These are phyloP conservation scores for Fusarium papillatum DNA, from an alignment of 2,329 filamentous ascomycete species.

Conservation along the genomic window DNA sequence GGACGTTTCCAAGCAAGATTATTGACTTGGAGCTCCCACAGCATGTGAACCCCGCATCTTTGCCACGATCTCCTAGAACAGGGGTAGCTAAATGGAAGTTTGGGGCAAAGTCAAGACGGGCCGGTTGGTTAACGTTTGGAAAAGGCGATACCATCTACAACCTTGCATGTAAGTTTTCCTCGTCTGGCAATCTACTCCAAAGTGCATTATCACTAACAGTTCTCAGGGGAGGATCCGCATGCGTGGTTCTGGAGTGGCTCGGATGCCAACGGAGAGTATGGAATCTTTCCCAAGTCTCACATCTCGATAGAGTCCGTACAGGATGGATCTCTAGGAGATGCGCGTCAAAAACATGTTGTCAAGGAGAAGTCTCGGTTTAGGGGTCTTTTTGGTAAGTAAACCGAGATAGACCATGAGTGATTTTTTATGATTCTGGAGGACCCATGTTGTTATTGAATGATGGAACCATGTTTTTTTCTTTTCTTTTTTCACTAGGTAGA, in stretches of 20 bases:
- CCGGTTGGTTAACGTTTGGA: conserved; percentile 49
- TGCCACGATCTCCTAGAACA: conserved; percentile 34
- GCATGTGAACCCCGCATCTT: conserved; percentile 29
- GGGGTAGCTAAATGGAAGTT: conserved; percentile 50
- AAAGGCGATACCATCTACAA: conserved; percentile 66
- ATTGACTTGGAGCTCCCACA: conserved; percentile 44
- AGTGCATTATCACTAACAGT: too few species aligned
- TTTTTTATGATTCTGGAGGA: background rate
- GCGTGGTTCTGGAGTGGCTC: conserved; percentile 54
- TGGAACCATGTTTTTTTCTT: background rate
- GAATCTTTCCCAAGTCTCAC: conserved; percentile 47
- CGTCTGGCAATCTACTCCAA: background rate
- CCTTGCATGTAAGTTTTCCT: conserved; percentile 48
- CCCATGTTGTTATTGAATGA: background rate
- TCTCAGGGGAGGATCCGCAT: conserved; percentile 42
- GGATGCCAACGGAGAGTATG: conserved; percentile 50
- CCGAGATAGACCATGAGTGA: background rate
- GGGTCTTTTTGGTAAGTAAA: conserved; percentile 8
- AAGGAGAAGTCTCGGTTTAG: conserved; percentile 6
- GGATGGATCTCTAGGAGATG: conserved; percentile 18
- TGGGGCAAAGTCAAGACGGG: conserved; percentile 35
- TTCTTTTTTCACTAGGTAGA: background rate
- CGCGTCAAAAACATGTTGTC: background rate
- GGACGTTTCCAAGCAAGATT: conserved; percentile 38
- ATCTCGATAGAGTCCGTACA: conserved; percentile 21